A percentile compares a stretch with the other conserved stretches of the same genome.
phyloP scores from a whole-genome alignment of 2,329 filamentous ascomycete species.

The Cladosporium sp. region DNA sequence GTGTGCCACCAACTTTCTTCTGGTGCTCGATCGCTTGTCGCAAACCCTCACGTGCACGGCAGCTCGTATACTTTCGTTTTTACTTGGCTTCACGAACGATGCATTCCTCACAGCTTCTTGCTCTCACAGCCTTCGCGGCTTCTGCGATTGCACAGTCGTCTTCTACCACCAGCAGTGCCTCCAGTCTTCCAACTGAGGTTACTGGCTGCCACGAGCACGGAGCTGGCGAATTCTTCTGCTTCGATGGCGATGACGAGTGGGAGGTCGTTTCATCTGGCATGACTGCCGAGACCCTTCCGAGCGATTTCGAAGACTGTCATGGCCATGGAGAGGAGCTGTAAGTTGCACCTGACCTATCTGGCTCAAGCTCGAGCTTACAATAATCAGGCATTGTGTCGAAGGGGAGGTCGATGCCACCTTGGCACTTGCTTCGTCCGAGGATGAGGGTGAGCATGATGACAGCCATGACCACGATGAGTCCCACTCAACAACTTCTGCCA shows the following conservation, averaged over 20 bases:
- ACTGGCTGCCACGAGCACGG: conserved; percentile 4
- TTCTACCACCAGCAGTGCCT: neutral
- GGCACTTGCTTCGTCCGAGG: neutral
- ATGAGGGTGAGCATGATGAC: neutral
- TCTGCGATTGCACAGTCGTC: conserved; percentile 1
- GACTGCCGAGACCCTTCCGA: neutral
- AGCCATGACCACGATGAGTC: conserved; percentile 1
- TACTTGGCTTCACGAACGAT: neutral
- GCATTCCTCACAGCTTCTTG: neutral
- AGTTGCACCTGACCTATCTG: neutral
- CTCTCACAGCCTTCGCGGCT: neutral
- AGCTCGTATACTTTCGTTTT: no score
- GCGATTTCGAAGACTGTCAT: conserved; percentile 2
- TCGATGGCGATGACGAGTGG: neutral
- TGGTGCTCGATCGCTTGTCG: no score
- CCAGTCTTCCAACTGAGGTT: neutral
- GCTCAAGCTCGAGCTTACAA: neutral
- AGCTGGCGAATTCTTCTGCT: neutral
- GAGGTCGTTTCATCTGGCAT: neutral
- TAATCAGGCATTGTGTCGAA: conserved; percentile 1
- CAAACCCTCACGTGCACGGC: no score
- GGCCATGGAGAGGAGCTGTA: conserved; percentile 5
- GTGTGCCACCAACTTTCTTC: no score
- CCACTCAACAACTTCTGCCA: neutral
- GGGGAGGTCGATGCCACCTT: neutral